Conservation (phyloP, 345 rosid species). For the Populus ilicifolia region DNA sequence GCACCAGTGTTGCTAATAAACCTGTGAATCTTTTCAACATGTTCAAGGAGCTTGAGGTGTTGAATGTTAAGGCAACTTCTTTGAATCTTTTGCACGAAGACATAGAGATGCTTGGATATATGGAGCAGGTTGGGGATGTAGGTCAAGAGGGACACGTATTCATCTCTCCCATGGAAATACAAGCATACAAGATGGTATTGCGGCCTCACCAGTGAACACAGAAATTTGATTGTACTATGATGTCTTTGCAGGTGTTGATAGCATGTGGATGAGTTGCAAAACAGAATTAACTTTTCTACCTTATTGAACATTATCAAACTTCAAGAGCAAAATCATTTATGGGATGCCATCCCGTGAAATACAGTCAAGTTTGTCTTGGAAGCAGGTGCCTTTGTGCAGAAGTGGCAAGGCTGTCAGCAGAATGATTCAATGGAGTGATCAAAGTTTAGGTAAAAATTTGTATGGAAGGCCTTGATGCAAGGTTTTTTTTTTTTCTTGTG, state of each 20-base stretch:
- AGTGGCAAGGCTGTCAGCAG: neutral
- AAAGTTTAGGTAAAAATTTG: neutral
- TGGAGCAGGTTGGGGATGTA: slow-evolving; percentile 49
- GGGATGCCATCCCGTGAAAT: neutral
- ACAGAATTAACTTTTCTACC: slow-evolving; percentile 2
- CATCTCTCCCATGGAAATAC: slow-evolving; percentile 92
- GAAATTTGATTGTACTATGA: neutral
- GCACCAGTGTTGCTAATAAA: slow-evolving; percentile 58
- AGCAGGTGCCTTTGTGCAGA: neutral
- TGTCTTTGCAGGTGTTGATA: slow-evolving; percentile 1
- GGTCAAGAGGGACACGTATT: slow-evolving; percentile 56
- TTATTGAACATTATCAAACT: neutral
- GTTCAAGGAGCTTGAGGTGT: slow-evolving; percentile 67
- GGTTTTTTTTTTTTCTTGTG: too few relatives aligned
- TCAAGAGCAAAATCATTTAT: neutral
- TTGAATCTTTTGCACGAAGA: slow-evolving; percentile 88
- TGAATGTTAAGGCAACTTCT: slow-evolving; percentile 67
- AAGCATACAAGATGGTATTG: slow-evolving; percentile 84
- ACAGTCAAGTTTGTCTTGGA: neutral
- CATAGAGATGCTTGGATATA: slow-evolving; percentile 65
- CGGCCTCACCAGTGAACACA: slow-evolving; percentile 40
- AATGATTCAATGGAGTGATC: neutral
- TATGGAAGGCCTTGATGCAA: neutral
- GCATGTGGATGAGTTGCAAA: neutral
- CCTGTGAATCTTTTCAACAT: slow-evolving; percentile 62